Evolutionary conservation across 1,284 basidiomycete species (phyloP), one percentile per base, ranked within the genome.

Genomic region (Fistulina hepatica): DNA sequence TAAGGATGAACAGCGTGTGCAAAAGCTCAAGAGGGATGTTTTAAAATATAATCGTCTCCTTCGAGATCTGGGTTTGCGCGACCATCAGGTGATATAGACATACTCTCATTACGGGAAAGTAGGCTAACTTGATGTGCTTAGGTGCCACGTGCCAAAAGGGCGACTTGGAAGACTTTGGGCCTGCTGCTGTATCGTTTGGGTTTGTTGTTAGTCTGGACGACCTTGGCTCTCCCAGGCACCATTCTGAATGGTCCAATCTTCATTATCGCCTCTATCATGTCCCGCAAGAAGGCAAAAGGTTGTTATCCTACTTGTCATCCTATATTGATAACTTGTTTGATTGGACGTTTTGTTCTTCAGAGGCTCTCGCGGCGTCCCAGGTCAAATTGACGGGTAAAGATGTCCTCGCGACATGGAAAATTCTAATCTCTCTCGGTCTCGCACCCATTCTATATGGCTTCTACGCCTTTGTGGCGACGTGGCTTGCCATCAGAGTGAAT

Each of bases 381-480:
- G 94, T 98, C 56, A 98, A 98, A 63, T 76, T 98, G 41, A 85
- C 86, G 24, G 94, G 81, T 20, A 76, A 88, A 34, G 94, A 98
- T 55, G 95, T 98, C 11, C 67, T 98, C 13, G 95, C 91, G 0
- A 92, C 93, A 3, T 98, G 94, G 94, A 98, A 98, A 58, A 79
- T 98, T 21, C 72, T 98, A 31, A 92, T 98, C 37, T 93, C 90
- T 10, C 68, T 98, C 36, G 94, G 83, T 17, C 67, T 91, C 26
- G 82, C 89, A 6, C 94, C 95, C 7, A 61, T 94, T 5, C 64
- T 97, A 23, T 98, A 97, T 63, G 60, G 71, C 10, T 62, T 83
- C 48, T 95, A 94, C 58, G 85, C 86, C 22, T 60, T 84, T 50
- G 52, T 93, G 25, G 88, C 91, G 6, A 85, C 84, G 13, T 52